These are phyloP conservation scores for Teratosphaeria gauchensis DNA, from an alignment of 2,329 filamentous ascomycete genomes.

Conservation along the genomic window DNA sequence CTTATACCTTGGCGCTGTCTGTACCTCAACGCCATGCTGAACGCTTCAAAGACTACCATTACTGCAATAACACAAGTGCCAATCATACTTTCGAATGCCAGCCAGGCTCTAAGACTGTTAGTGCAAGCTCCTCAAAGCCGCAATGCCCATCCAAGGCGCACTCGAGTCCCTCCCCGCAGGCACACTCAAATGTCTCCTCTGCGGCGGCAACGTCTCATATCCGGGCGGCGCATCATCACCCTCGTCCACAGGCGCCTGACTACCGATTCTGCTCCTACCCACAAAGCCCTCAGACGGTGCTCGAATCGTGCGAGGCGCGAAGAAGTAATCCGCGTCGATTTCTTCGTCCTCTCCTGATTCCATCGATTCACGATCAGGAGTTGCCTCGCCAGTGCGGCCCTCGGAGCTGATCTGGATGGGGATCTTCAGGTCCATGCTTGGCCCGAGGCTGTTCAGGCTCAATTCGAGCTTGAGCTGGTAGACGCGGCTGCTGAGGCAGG, in stretches of 20 bases:
- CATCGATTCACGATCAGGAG: background rate
- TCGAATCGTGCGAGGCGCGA: slow-evolving; percentile 27
- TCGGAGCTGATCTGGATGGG: slow-evolving; percentile 35
- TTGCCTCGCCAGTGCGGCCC: slow-evolving; percentile 5
- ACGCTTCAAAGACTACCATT: background rate
- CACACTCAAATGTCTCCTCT: background rate
- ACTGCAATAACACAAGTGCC: too few species aligned
- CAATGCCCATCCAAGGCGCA: background rate
- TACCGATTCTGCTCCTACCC: slow-evolving; percentile 15
- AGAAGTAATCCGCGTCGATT: slow-evolving; percentile 21
- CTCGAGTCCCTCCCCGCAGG: background rate
- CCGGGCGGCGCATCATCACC: slow-evolving; percentile 17
- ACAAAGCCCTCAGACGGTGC: slow-evolving; percentile 18
- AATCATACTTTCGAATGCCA: too few species aligned
- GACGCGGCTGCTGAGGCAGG: slow-evolving; percentile 54
- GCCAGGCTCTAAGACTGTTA: background rate
- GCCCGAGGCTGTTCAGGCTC: slow-evolving; percentile 41
- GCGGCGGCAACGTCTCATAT: slow-evolving; percentile 13
- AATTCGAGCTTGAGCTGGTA: slow-evolving; percentile 54
- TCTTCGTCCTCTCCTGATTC: slow-evolving; percentile 11
- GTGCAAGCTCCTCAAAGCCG: background rate
- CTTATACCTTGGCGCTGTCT: too few species aligned
- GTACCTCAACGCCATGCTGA: background rate
- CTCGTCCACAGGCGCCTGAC: slow-evolving; percentile 5
- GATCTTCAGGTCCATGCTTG: slow-evolving; percentile 32